phyloP scores from a whole-genome alignment of 2,329 filamentous ascomycete species.

The Rutstroemia sp. region DNA sequence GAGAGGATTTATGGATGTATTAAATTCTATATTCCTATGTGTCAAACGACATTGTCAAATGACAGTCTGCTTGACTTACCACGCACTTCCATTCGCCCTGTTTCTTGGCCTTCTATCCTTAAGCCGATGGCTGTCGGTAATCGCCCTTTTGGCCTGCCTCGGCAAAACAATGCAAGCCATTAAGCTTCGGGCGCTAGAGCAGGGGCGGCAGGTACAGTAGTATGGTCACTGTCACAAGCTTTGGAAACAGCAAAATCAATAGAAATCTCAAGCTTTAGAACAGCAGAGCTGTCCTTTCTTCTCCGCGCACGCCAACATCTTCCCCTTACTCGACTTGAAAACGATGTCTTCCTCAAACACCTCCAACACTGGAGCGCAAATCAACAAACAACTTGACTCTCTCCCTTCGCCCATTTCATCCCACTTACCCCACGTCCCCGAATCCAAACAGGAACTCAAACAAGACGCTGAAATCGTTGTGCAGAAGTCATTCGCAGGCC shows the following conservation, averaged over 20 bases:
- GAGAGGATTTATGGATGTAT: no score
- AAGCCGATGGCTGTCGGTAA: not conserved
- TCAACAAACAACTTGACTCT: conserved; percentile 25
- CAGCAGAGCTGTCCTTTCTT: not conserved
- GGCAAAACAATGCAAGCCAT: not conserved
- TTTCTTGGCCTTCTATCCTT: no score
- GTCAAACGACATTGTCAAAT: no score
- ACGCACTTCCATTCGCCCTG: no score
- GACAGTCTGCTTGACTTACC: no score
- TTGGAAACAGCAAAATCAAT: not conserved
- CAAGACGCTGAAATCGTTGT: conserved; percentile 24
- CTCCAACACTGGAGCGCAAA: conserved; percentile 22
- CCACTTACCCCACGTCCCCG: conserved; percentile 28
- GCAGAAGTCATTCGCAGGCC: conserved; percentile 42
- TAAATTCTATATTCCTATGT: no score
- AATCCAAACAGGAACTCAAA: conserved; percentile 28
- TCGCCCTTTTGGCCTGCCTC: conserved; percentile 4
- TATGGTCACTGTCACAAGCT: not conserved
- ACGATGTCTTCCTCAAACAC: conserved; percentile 9
- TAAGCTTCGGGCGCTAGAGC: not conserved
- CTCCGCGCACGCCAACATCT: not conserved
- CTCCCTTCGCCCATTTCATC: conserved; percentile 22
- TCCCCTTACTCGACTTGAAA: not conserved
- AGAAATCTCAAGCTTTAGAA: not conserved
- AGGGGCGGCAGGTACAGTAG: not conserved